Conservation (phyloP, 352 stramenopile species). For the Phytophthora pluvialis region DNA sequence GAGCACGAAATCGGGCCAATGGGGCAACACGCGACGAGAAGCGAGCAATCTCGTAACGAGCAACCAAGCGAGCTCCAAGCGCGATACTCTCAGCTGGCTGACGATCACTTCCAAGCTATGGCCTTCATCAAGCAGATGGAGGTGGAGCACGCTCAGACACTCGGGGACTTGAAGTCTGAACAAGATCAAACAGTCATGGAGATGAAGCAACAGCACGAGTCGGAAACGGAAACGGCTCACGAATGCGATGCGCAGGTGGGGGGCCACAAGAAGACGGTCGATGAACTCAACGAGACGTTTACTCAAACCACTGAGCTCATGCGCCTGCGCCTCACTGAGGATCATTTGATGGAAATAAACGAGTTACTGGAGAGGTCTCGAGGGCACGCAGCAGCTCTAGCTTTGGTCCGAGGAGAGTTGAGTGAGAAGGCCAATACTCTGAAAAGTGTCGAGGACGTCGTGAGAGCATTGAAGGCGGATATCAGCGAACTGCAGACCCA, state of each 20-base stretch:
- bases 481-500: slow-evolving; percentile 25
- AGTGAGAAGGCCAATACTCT: slow-evolving; percentile 12
- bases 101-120: not conserved
- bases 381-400: slow-evolving; percentile 10
- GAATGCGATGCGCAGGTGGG: slow-evolving; percentile 2
- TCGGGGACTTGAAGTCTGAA: not conserved
- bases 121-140: slow-evolving; percentile 2
- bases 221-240: slow-evolving; percentile 2
- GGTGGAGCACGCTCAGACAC: not conserved
- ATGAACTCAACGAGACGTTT: slow-evolving; percentile 21
- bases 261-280: slow-evolving; percentile 9
- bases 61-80: slow-evolving; percentile 2
- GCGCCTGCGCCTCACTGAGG: slow-evolving; percentile 26
- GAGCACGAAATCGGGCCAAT: slow-evolving; percentile 21
- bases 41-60: slow-evolving; percentile 1
- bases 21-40: not conserved
- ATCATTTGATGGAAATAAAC: slow-evolving; percentile 32
- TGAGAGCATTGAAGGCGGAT: slow-evolving; percentile 9
- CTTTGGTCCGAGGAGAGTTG: slow-evolving; percentile 13
- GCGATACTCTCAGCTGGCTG: slow-evolving; percentile 2
- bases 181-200: slow-evolving; percentile 4
- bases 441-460: not conserved
- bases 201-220: slow-evolving; percentile 2
- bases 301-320: slow-evolving; percentile 26
- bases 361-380: slow-evolving; percentile 29